These are phyloP conservation scores for Neonectria ditissima DNA, from an alignment of 2,329 filamentous ascomycete genomes.

Conservation along the genomic window DNA sequence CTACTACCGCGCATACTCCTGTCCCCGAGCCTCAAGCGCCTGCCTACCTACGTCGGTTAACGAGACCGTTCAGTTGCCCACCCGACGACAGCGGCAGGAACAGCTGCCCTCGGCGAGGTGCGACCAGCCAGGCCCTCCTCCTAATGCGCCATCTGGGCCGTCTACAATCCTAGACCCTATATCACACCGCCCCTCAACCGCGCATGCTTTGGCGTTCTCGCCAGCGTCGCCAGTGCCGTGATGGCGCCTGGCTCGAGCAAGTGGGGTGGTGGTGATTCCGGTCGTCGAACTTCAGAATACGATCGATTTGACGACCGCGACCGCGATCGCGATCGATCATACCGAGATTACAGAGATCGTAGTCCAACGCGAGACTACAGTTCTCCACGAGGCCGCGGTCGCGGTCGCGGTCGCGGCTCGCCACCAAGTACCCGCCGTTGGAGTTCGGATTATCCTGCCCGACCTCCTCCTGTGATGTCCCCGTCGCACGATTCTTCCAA, in stretches of 20 bases:
- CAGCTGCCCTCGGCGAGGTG: neutral
- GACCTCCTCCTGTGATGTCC: neutral
- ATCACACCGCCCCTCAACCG: constrained; percentile 7
- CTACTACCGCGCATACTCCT: neutral
- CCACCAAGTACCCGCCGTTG: constrained; percentile 12
- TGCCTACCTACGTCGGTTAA: neutral
- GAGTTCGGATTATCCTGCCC: constrained; percentile 9
- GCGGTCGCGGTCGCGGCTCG: neutral
- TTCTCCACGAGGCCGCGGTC: constrained; percentile 21
- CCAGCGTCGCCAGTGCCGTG: constrained; percentile 29
- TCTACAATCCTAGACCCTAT: constrained; percentile 7
- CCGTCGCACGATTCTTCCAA: neutral
- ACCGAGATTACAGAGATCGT: constrained; percentile 28
- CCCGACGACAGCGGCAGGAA: neutral
- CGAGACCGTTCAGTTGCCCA: neutral
- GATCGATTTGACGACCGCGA: constrained; percentile 11
- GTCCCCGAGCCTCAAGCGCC: neutral
- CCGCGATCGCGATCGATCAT: constrained; percentile 19
- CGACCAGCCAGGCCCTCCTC: neutral
- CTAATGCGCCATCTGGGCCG: neutral
- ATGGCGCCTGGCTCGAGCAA: constrained; percentile 35
- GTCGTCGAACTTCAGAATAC: constrained; percentile 19
- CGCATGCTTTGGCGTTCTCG: constrained; percentile 32
- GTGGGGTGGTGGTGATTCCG: constrained; percentile 17
- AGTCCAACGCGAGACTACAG: constrained; percentile 23